These are phyloP conservation scores for Hirsutella rhossiliensis DNA, from an alignment of 2,329 filamentous ascomycete genomes.

Conservation along the genomic window DNA sequence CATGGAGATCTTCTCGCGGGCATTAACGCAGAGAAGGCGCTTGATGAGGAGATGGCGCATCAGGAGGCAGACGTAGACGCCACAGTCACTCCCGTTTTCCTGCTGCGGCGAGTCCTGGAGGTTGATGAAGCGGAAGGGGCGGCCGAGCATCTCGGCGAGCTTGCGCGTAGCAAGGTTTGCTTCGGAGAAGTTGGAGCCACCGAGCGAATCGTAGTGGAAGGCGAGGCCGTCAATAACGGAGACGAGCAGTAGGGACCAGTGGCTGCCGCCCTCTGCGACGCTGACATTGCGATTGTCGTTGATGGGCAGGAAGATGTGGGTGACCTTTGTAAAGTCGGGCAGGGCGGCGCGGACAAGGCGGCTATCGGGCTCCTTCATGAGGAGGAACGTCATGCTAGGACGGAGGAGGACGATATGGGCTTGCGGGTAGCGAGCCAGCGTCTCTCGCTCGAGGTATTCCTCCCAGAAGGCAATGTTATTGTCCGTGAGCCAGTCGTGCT, in stretches of 20 bases:
- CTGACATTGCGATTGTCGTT: constrained; percentile 74
- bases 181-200: constrained; percentile 61
- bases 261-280: constrained; percentile 76
- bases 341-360: constrained; percentile 52
- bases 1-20: constrained; percentile 85
- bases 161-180: constrained; percentile 59
- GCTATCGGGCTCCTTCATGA: constrained; percentile 60
- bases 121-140: constrained; percentile 62
- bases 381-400: constrained; percentile 83
- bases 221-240: constrained; percentile 79
- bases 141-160: constrained; percentile 55
- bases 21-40: constrained; percentile 65
- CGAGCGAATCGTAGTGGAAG: constrained; percentile 92
- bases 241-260: constrained; percentile 91
- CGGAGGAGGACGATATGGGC: constrained; percentile 84
- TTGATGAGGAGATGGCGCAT: constrained; percentile 92
- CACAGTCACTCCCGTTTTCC: constrained; percentile 86
- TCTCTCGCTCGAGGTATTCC: constrained; percentile 88
- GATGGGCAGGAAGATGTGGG: constrained; percentile 91
- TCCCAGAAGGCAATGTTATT: constrained; percentile 98
- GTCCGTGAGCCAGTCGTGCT: constrained; percentile 92
- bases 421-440: constrained; percentile 65
- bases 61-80: constrained; percentile 87
- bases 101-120: constrained; percentile 82
- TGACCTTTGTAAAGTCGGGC: constrained; percentile 67